Percentiles rank a stretch among this genome's conserved stretches.
Conservation (phyloP, 2,329 filamentous ascomycete genomes). For the Blastomyces silverae region DNA sequence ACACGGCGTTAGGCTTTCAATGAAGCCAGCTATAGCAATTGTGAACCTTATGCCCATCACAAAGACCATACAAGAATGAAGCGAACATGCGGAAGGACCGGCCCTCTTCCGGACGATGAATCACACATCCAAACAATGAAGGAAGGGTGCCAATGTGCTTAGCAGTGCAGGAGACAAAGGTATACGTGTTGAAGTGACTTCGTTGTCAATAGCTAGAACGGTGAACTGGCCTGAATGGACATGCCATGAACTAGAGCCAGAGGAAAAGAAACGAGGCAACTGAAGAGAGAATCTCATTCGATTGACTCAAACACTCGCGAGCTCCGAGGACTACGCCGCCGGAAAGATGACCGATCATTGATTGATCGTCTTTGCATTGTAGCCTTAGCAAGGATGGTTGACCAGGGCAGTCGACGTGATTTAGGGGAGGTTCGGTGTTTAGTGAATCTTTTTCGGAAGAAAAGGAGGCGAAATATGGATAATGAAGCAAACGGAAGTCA, state of each 20-base stretch:
- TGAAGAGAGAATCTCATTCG: too few species aligned
- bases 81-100: background rate
- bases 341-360: background rate
- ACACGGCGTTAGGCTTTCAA: background rate
- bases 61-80: background rate
- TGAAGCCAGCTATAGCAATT: background rate
- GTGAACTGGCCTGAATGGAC: background rate
- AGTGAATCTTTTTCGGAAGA: background rate
- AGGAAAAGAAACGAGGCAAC: background rate
- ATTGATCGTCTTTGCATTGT: background rate
- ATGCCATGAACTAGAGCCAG: background rate
- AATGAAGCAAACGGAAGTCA: background rate
- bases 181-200: background rate
- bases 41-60: background rate
- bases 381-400: background rate
- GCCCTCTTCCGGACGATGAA: background rate
- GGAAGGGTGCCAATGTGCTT: background rate
- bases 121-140: background rate
- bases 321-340: background rate
- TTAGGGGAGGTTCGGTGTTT: background rate
- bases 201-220: background rate
- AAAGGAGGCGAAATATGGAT: background rate
- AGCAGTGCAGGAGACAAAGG: background rate
- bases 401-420: background rate
- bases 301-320: background rate